Evolutionary conservation across 257 asterid genomes (phyloP).

Genomic region (Rhazya stricta): DNA sequence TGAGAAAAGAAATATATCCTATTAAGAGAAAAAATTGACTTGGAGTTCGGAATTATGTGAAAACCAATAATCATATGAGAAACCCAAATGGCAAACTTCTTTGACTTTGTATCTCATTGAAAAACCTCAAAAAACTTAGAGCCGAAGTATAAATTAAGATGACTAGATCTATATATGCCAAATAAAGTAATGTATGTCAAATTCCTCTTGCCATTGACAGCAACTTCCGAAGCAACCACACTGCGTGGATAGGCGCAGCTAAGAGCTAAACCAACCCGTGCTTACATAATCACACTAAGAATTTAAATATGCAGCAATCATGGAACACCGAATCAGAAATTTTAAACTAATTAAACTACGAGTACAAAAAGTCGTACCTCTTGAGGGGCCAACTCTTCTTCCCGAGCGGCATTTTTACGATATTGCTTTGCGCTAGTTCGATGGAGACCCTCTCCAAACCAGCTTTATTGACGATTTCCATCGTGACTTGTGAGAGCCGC

Average conservation of each 20-base stretch:
- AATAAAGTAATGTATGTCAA: background rate
- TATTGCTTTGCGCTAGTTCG: background rate
- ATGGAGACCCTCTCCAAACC: background rate
- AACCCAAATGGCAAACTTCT: background rate
- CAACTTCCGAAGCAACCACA: background rate
- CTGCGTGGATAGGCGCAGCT: background rate
- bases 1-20: background rate
- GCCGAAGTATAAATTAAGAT: background rate
- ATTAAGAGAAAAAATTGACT: conserved; percentile 12
- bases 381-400: background rate
- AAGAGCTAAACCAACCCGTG: background rate
- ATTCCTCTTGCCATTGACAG: conserved; percentile 6
- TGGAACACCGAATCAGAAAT: background rate
- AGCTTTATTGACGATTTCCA: background rate
- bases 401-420: too few relatives aligned
- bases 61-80: background rate
- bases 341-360: background rate
- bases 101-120: background rate
- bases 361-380: background rate
- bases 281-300: too few relatives aligned
- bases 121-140: background rate
- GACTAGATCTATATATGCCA: background rate
- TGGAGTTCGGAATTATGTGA: background rate
- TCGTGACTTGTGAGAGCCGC: background rate
- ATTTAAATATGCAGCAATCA: background rate